Conservation (phyloP, 352 stramenopile genomes). For the Phytopythium montanum region DNA sequence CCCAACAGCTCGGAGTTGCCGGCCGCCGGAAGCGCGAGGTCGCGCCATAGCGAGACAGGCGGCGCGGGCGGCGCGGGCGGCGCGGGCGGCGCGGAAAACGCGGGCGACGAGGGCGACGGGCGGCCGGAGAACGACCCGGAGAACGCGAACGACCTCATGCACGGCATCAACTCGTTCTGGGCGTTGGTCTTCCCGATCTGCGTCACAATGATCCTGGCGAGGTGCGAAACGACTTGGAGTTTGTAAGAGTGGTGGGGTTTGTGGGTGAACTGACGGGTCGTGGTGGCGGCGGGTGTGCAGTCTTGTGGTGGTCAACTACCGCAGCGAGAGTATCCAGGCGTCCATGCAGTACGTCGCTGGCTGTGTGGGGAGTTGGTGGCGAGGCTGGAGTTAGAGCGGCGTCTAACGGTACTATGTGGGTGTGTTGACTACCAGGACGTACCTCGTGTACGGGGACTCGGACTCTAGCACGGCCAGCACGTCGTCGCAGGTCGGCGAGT, state of each 20-base stretch:
- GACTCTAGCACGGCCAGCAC: constrained; percentile 23
- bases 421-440: constrained; percentile 30
- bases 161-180: constrained; percentile 88
- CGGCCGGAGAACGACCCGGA: constrained; percentile 19
- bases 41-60: constrained; percentile 6
- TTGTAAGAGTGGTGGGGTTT: background rate
- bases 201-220: constrained; percentile 76
- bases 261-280: too few species aligned
- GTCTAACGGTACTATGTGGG: background rate
- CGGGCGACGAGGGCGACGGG: background rate
- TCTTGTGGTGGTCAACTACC: constrained; percentile 83
- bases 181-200: constrained; percentile 79
- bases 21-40: constrained; percentile 9
- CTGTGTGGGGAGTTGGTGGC: background rate
- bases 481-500: constrained; percentile 49
- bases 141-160: constrained; percentile 69
- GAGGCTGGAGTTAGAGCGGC: background rate
- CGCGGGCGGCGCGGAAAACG: background rate
- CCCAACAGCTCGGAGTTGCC: constrained; percentile 31
- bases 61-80: background rate
- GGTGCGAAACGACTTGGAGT: constrained; percentile 4
- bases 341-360: constrained; percentile 60
- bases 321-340: constrained; percentile 63
- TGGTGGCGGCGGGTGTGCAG: constrained; percentile 14
- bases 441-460: constrained; percentile 76